These are phyloP conservation scores for Fraxinus sp. DNA, from an alignment of 305 asterid species.

Conservation along the genomic window DNA sequence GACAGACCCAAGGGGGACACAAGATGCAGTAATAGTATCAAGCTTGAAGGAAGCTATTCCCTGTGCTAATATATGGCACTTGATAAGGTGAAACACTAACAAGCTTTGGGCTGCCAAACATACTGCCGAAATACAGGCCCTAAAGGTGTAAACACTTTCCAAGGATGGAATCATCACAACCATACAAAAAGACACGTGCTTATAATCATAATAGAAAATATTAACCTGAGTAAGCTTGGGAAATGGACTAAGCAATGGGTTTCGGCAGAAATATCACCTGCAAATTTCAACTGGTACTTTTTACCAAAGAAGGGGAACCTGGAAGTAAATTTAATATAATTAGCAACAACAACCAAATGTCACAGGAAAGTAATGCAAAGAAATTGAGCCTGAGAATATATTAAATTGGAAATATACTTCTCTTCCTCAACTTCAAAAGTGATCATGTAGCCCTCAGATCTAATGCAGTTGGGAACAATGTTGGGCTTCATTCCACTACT, in stretches of 20 bases:
- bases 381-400: slow-evolving; percentile 10
- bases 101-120: background rate
- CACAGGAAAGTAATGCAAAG: slow-evolving; percentile 18
- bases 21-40: background rate
- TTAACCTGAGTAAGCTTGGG: slow-evolving; percentile 89
- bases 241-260: slow-evolving; percentile 91
- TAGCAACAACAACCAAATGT: slow-evolving; percentile 24
- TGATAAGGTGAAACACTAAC: background rate
- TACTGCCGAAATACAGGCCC: background rate
- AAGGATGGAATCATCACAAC: slow-evolving; percentile 12
- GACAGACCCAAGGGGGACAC: background rate
- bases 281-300: slow-evolving; percentile 90
- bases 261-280: slow-evolving; percentile 69
- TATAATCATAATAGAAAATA: slow-evolving; percentile 18
- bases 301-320: slow-evolving; percentile 97
- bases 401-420: slow-evolving; percentile 51
- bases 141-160: background rate
- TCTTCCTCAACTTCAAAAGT: slow-evolving; percentile 98
- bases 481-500: slow-evolving; percentile 80
- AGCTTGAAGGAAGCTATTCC: background rate
- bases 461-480: slow-evolving; percentile 80
- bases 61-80: background rate
- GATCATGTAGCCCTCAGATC: slow-evolving; percentile 92
- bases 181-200: background rate
- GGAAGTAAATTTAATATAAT: slow-evolving; percentile 30